A percentile compares a stretch with the other conserved stretches of the same genome.
These are phyloP conservation scores for Pseudocercospora cruenta DNA, from an alignment of 2,329 filamentous ascomycete genomes.

Conservation along the genomic window DNA sequence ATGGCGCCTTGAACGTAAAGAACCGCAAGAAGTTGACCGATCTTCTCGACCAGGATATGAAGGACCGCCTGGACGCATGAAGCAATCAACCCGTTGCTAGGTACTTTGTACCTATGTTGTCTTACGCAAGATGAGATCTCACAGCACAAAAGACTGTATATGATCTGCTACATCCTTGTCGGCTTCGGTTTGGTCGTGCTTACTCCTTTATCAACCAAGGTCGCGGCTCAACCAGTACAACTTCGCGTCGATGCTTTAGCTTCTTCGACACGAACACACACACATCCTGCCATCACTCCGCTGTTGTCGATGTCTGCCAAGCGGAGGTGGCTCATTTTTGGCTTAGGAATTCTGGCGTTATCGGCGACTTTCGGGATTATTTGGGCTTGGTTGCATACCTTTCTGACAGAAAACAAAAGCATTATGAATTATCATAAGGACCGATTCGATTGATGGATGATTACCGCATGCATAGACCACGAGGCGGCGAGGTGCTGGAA, in stretches of 20 bases:
- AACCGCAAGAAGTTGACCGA: constrained; percentile 61
- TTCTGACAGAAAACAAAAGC: constrained; percentile 11
- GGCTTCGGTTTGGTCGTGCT: neutral
- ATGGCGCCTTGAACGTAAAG: constrained; percentile 58
- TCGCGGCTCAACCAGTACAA: neutral
- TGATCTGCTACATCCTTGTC: neutral
- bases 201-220: neutral
- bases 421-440: constrained; percentile 3
- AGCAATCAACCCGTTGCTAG: neutral
- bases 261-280: neutral
- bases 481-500: constrained; percentile 5
- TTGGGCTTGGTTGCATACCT: constrained; percentile 7
- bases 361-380: neutral
- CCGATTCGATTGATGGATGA: neutral
- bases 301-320: neutral
- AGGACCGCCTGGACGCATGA: constrained; percentile 53
- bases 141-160: neutral
- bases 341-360: neutral
- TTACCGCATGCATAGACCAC: constrained; percentile 8
- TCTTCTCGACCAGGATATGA: constrained; percentile 56
- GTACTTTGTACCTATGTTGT: neutral
- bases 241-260: neutral
- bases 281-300: neutral
- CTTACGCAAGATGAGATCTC: neutral
- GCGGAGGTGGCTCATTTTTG: neutral